These are phyloP conservation scores for Fraxinus velutina DNA, from an alignment of 305 asterid genomes.

Conservation along the genomic window DNA sequence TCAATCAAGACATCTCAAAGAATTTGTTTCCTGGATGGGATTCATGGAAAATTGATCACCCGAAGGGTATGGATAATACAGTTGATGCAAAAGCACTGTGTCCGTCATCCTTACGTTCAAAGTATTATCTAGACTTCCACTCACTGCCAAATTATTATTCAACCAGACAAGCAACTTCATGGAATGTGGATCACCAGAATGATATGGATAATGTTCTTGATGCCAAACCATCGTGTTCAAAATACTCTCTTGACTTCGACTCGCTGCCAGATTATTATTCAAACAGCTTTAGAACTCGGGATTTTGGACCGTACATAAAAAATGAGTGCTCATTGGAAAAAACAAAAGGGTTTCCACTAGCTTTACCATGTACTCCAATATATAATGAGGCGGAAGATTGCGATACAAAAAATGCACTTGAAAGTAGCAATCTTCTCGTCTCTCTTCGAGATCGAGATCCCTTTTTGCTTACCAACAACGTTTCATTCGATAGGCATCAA, in stretches of 20 bases:
- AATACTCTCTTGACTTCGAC: constrained; percentile 6
- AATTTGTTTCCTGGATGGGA: constrained; percentile 28
- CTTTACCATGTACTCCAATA: constrained; percentile 35
- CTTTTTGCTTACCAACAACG: constrained; percentile 23
- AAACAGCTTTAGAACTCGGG: constrained; percentile 17
- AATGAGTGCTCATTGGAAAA: constrained; percentile 32
- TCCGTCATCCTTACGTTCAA: constrained; percentile 17
- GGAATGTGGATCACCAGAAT: constrained; percentile 19
- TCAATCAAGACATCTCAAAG: constrained; percentile 17
- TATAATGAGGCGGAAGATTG: constrained; percentile 34
- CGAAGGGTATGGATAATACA: constrained; percentile 17
- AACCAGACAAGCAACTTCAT: constrained; percentile 29
- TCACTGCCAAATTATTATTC: constrained; percentile 30
- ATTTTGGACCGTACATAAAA: constrained; percentile 31
- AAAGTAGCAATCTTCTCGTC: constrained; percentile 22
- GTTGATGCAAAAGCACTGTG: constrained; percentile 14
- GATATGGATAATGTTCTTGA: constrained; percentile 17
- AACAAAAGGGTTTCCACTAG: constrained; percentile 29
- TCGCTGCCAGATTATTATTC: constrained; percentile 30
- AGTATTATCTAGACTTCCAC: constrained; percentile 2
- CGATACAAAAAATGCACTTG: constrained; percentile 22
- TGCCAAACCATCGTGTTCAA: constrained; percentile 1
- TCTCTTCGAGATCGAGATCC: constrained; percentile 34
- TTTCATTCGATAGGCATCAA: constrained; percentile 23
- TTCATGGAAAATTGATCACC: constrained; percentile 21